Evolutionary conservation across 768 basidiomycete genomes (phyloP).

Genomic region (Termitomyces sp.): DNA sequence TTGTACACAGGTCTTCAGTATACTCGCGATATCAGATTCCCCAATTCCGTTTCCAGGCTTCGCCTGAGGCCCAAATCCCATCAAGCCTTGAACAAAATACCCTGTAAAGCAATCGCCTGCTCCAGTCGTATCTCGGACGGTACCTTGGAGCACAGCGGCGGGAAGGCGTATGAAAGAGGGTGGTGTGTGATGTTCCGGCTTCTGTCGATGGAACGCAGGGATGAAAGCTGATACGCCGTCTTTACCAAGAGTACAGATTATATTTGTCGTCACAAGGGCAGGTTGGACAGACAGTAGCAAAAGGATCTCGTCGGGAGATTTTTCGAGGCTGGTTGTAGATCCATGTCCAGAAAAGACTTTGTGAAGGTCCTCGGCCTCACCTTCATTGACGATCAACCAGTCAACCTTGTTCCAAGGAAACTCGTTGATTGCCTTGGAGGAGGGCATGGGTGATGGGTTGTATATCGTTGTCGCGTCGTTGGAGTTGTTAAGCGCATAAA

Average conservation of each 20-base stretch:
- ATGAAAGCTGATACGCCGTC: conserved; percentile 47
- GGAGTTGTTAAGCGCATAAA: conserved; percentile 31
- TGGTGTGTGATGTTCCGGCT: conserved; percentile 18
- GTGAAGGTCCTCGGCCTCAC: conserved; percentile 42
- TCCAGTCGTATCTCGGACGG: conserved; percentile 54
- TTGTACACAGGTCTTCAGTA: conserved; percentile 42
- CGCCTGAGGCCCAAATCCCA: conserved; percentile 35
- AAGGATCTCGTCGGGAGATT: conserved; percentile 17
- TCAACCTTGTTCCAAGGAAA: conserved; percentile 52
- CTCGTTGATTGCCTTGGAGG: conserved; percentile 31
- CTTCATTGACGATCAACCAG: conserved; percentile 59
- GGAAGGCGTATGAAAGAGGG: conserved; percentile 41
- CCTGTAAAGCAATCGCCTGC: conserved; percentile 68
- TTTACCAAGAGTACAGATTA: conserved; percentile 58
- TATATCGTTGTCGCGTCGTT: conserved; percentile 35
- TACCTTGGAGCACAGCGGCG: conserved; percentile 41
- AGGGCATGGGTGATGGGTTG: conserved; percentile 61
- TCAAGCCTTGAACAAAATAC: conserved; percentile 55
- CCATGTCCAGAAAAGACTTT: conserved; percentile 20
- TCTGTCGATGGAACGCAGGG: conserved; percentile 25
- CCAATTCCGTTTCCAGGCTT: conserved; percentile 26
- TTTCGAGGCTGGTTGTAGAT: conserved; percentile 7
- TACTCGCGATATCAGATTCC: conserved; percentile 29
- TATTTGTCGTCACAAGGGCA: conserved; percentile 35
- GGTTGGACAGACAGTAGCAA: conserved; percentile 22